Base-by-base conservation (phyloP, 176 grass and related monocot genomes). In the Musa acuminata region DNA sequence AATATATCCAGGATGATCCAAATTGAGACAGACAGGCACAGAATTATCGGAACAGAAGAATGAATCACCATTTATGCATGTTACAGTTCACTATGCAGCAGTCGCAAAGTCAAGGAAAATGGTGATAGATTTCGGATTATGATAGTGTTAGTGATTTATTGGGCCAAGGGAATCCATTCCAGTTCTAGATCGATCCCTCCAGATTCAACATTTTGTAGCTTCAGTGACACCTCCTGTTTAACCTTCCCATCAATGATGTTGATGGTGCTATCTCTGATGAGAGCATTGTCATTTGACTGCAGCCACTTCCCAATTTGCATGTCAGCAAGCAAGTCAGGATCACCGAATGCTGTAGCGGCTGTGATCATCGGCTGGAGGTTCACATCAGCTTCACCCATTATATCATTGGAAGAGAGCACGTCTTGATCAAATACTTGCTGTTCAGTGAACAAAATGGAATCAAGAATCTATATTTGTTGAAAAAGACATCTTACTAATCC, bases 231-330 rank as follows among this genome's bases (percentile, higher is more conserved):
- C 10, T 60, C 54, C 49, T 75, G 72, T 75, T 60, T 75, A 52
- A 75, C 54, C 72, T 60, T 75, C 1, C 72, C 72, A 60, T 75
- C 54, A 8, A 75, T 26, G 5, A 75, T 58, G 9, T 59, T 59
- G 72, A 75, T 59, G 26, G 26, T 59, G 72, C 72, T 75, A 52
- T 75, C 72, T 75, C 48, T 75, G 13, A 13, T 8, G 25, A 75
- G 72, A 17, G 72, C 72, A 60, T 75, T 75, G 54, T 75, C 72
- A 75, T 75, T 49, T 9, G 72, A 75, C 29, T 75, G 72, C 26
- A 75, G 55, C 72, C 72, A 75, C 72, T 75, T 75, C 9, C 72
- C 72, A 43, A 75, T 75, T 43, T 75, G 72, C 72, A 75, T 60
- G 8, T 75, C 55, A 11, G 72, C 12, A 13, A 75, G 54, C 16